Evolutionary conservation across 179 eudicot genomes (phyloP).

Genomic region (Camellia oleifera): DNA sequence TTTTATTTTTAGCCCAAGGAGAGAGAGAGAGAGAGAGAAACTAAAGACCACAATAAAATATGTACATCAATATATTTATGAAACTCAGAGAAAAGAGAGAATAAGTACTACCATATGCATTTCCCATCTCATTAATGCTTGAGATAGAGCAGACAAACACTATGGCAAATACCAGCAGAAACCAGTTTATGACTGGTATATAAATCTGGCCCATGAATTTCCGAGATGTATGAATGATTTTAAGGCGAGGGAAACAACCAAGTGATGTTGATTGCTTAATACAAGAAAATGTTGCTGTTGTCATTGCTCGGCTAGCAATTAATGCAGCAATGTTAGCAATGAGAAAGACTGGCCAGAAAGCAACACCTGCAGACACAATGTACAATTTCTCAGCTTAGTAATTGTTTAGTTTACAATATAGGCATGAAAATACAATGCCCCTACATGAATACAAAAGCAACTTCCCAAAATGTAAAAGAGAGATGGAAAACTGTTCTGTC

Average conservation of each 20-base stretch:
- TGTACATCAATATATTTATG: neutral
- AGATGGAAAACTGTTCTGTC: neutral
- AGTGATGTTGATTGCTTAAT: slow-evolving; percentile 93
- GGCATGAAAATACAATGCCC: neutral
- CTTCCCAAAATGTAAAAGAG: neutral
- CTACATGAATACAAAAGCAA: neutral
- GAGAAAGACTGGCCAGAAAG: slow-evolving; percentile 87
- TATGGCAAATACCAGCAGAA: slow-evolving; percentile 71
- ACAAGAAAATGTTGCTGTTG: slow-evolving; percentile 96
- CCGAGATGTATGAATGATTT: slow-evolving; percentile 92
- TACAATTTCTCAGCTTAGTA: slow-evolving; percentile 4
- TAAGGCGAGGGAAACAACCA: slow-evolving; percentile 97
- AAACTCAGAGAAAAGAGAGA: slow-evolving; percentile 2
- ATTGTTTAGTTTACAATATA: neutral
- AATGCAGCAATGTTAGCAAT: slow-evolving; percentile 92
- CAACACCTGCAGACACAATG: slow-evolving; percentile 57
- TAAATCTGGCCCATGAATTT: slow-evolving; percentile 98
- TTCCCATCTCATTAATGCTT: slow-evolving; percentile 80
- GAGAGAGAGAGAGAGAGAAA: neutral
- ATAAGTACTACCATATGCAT: slow-evolving; percentile 81
- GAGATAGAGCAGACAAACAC: slow-evolving; percentile 80
- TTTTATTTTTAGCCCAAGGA: neutral
- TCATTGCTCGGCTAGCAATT: slow-evolving; percentile 96
- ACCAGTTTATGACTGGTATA: slow-evolving; percentile 98
- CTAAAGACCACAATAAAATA: neutral